phyloP scores from a whole-genome alignment of 495 filamentous ascomycete genomes.

The Staphylotrichum longicolle region DNA sequence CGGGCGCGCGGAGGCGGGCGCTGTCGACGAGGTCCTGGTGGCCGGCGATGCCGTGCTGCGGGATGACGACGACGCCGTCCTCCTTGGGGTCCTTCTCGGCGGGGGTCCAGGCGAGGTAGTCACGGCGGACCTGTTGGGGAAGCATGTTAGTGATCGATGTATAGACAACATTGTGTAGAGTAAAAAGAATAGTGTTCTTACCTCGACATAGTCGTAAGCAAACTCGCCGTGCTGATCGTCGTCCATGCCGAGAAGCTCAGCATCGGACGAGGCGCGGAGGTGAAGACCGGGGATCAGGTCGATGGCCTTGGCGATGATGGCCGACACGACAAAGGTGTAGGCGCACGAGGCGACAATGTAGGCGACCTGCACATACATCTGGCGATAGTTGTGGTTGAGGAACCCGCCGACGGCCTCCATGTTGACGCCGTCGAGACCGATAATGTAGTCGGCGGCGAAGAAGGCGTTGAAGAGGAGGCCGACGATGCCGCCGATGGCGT shows the following conservation, averaged over 20 bases:
- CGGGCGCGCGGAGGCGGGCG: conserved; percentile 17
- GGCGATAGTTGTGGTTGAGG: conserved; percentile 82
- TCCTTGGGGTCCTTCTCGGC: conserved; percentile 69
- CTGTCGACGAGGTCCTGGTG: conserved; percentile 48
- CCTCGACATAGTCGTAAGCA: conserved; percentile 97
- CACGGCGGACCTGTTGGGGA: conserved; percentile 66
- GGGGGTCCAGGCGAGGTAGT: conserved; percentile 97
- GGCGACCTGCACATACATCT: conserved; percentile 89
- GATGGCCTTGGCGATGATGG: conserved; percentile 78
- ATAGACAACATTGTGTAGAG: not conserved
- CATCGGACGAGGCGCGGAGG: conserved; percentile 88
- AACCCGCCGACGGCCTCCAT: conserved; percentile 74
- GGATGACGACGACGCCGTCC: conserved; percentile 61
- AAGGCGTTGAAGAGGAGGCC: conserved; percentile 91
- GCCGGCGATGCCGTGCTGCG: conserved; percentile 78
- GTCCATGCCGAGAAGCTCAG: conserved; percentile 98
- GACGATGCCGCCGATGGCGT: conserved; percentile 90
- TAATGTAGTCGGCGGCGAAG: conserved; percentile 84
- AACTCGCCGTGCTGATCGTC: conserved; percentile 99
- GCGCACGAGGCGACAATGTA: conserved; percentile 73
- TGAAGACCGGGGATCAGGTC: conserved; percentile 86
- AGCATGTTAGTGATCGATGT: not conserved
- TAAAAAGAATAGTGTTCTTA: conserved; percentile 18
- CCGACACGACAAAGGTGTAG: conserved; percentile 83
- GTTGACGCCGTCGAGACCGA: conserved; percentile 92